These are phyloP conservation scores for Pezicula neosporulosa DNA, from an alignment of 2,329 filamentous ascomycete species.

Conservation along the genomic window DNA sequence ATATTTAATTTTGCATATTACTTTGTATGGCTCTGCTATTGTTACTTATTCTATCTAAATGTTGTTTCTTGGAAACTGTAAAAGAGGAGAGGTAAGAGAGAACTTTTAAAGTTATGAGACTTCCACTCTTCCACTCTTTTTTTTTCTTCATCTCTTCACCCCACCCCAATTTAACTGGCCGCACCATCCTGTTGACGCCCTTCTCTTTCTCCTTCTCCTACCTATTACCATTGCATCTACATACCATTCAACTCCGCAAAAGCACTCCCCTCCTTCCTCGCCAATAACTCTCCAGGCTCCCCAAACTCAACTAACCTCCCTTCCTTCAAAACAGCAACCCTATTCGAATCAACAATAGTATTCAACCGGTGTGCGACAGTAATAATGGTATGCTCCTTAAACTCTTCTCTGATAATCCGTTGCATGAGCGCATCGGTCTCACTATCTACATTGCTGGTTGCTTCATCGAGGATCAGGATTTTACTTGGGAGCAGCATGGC, in stretches of 20 bases:
- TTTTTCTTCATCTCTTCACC: too few relatives aligned
- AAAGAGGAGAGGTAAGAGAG: too few relatives aligned
- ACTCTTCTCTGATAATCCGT: slow-evolving; percentile 46
- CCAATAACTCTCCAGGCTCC: background rate
- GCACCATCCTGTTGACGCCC: too few relatives aligned
- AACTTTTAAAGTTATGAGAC: too few relatives aligned
- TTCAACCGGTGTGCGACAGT: slow-evolving; percentile 31
- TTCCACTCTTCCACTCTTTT: too few relatives aligned
- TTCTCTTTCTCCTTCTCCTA: too few relatives aligned
- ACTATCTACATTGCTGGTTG: slow-evolving; percentile 43
- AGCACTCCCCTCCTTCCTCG: background rate
- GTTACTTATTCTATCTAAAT: too few relatives aligned
- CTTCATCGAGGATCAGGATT: slow-evolving; percentile 1
- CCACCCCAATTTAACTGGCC: too few relatives aligned
- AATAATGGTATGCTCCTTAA: slow-evolving; percentile 49
- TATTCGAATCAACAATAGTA: slow-evolving; percentile 46
- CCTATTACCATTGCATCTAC: too few relatives aligned
- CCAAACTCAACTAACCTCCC: slow-evolving; percentile 16
- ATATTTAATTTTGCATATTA: too few relatives aligned
- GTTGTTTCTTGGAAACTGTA: too few relatives aligned
- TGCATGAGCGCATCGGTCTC: slow-evolving; percentile 54
- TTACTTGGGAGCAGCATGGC: background rate
- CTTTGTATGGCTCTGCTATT: too few relatives aligned
- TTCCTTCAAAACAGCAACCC: slow-evolving; percentile 42
- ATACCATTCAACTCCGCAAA: background rate